Conservation (phyloP, 495 filamentous ascomycete genomes). For the Cercophora samala region DNA sequence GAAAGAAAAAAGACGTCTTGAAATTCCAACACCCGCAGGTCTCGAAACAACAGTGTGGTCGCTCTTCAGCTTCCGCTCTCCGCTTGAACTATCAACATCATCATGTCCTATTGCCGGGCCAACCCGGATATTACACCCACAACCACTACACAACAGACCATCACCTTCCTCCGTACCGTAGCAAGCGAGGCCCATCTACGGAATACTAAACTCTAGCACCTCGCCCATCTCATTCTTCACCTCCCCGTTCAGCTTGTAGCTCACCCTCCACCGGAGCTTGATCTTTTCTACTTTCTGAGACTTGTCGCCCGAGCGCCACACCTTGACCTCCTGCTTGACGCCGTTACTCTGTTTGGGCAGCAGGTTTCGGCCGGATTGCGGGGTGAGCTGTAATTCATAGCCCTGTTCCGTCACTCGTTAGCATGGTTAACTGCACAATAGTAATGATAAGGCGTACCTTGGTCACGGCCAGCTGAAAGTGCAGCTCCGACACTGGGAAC, state of each 20-base stretch:
- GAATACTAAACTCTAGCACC: constrained; percentile 77
- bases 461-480: constrained; percentile 89
- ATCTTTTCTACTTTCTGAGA: constrained; percentile 67
- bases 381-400: constrained; percentile 74
- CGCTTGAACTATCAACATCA: neutral
- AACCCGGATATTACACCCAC: neutral
- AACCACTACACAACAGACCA: neutral
- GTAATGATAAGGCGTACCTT: constrained; percentile 57
- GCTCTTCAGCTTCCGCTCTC: neutral
- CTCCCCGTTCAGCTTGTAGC: constrained; percentile 67
- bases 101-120: neutral
- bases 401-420: constrained; percentile 50
- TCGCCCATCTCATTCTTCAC: constrained; percentile 75
- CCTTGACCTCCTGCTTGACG: constrained; percentile 76
- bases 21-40: neutral
- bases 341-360: constrained; percentile 69
- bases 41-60: neutral
- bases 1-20: neutral
- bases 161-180: neutral
- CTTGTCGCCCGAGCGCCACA: constrained; percentile 63
- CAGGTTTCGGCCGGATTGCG: constrained; percentile 75
- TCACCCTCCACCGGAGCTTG: constrained; percentile 84
- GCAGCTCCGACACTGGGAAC: constrained; percentile 69
- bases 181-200: constrained; percentile 28
- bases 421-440: neutral